A percentile compares a stretch with the other conserved stretches of the same genome.
Conservation (phyloP, 495 filamentous ascomycete species). For the Immersiella caudata region DNA sequence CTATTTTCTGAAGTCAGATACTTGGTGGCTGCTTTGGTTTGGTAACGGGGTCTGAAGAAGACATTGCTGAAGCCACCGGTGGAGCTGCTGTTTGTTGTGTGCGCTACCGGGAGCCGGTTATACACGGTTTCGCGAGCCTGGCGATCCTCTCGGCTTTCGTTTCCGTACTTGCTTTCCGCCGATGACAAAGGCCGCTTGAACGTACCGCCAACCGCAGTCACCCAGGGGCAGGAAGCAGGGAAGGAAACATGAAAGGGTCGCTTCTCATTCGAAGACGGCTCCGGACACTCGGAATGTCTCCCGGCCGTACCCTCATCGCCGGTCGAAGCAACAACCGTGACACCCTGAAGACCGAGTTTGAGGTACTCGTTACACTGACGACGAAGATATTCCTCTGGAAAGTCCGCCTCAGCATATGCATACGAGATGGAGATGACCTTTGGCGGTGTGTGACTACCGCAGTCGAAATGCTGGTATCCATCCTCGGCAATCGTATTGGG, state of each 20-base stretch:
- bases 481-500: conserved; percentile 43
- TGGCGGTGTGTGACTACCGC: conserved; percentile 49
- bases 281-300: conserved; percentile 24
- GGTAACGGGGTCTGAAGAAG: conserved; percentile 61
- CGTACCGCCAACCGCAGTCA: conserved; percentile 33
- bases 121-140: neutral
- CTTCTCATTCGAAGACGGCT: conserved; percentile 2
- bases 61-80: conserved; percentile 70
- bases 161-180: neutral
- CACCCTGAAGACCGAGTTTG: conserved; percentile 65
- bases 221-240: conserved; percentile 36
- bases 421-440: conserved; percentile 42
- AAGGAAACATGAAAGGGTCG: conserved; percentile 30
- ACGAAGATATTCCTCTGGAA: conserved; percentile 30
- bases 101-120: conserved; percentile 29
- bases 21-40: conserved; percentile 51
- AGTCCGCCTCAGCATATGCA: conserved; percentile 33
- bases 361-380: conserved; percentile 48
- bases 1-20: conserved; percentile 48
- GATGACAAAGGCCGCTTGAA: neutral
- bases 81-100: conserved; percentile 33
- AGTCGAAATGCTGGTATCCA: conserved; percentile 39
- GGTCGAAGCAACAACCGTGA: conserved; percentile 58
- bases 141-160: neutral
- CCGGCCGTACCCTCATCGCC: conserved; percentile 57